These are phyloP conservation scores for Vigna radiata DNA, from an alignment of 306 rosid genomes.

Conservation along the genomic window DNA sequence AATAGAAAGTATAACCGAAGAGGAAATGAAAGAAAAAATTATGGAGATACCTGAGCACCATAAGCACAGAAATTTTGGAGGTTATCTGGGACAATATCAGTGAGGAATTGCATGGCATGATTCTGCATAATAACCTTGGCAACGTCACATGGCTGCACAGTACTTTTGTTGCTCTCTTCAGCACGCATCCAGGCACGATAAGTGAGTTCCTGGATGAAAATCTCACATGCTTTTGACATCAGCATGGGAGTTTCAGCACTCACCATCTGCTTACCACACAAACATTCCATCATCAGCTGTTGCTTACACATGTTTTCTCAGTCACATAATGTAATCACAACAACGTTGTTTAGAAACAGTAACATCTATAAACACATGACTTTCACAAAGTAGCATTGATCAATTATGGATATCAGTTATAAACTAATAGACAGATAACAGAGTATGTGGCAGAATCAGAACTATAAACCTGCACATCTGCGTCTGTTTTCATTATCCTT, in stretches of 20 bases:
- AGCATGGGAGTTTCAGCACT: constrained; percentile 49
- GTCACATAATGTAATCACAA: background rate
- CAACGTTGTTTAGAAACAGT: background rate
- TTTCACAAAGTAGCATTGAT: background rate
- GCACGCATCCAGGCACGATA: constrained; percentile 48
- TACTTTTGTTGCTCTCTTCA: constrained; percentile 36
- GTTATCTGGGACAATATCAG: constrained; percentile 8
- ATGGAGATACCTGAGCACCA: background rate
- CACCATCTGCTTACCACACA: constrained; percentile 40
- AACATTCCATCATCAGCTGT: background rate
- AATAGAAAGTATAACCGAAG: background rate
- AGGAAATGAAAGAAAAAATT: background rate
- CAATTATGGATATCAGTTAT: background rate
- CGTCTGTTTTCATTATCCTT: constrained; percentile 47
- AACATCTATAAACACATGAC: background rate
- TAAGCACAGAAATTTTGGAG: background rate
- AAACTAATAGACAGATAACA: background rate
- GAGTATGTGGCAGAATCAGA: background rate
- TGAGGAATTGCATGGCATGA: constrained; percentile 43
- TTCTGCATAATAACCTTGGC: constrained; percentile 37
- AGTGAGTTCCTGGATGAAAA: constrained; percentile 58
- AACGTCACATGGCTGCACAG: constrained; percentile 38
- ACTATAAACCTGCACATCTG: constrained; percentile 41
- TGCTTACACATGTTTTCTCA: background rate
- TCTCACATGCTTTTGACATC: constrained; percentile 56